Evolutionary conservation across 805 yeast genomes (phyloP), one percentile per base, ranked within the genome.

Genomic region (Kodamaea hsintzibuensis): DNA sequence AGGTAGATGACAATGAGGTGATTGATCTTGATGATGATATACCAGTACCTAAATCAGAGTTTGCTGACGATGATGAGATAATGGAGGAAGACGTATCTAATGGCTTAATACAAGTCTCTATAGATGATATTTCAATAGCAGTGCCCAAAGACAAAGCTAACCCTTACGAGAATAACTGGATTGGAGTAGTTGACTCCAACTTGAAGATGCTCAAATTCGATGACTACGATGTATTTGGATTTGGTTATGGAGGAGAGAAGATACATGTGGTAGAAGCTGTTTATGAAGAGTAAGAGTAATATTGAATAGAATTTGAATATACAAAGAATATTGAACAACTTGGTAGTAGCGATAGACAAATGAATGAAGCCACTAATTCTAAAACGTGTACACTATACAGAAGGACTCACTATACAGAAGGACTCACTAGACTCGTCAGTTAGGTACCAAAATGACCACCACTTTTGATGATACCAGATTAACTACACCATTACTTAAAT

Each of bases 141-240:
- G 51, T 71, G n/a, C 80, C 81, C 0, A 69, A 67, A 49, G 78
- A 77, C 54, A 66, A 62, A 30, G 67, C 66, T 40, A 47, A 63
- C 2, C 75, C 78, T 1, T 68, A 72, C 50, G 66, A 61, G 7
- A 72, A 70, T 53, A 60, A 66, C 49, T 74, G 79, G 79, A 61
- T 71, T 5, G 71, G 66, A 22, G 51, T 72, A 9, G 53, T 54
- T 7, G 67, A 65, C 33, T 71, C 71, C 22, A 58, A 57, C 7
- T 55, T 80, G 27, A 60, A 62, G n/a, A 60, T 58, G 5, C 50
- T 77, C 3, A 57, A 60, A 9, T 64, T 79, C 53, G 63, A 57
- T 16, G 84, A 81, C 58, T 72, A 73, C 57, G 74, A 72, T 40
- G 62, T 73, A 3, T 38, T 82, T 9, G 77, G 78, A 7, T 81